phyloP scores from a whole-genome alignment of 108 stramenopile species.

The Epithemia pelagica region DNA sequence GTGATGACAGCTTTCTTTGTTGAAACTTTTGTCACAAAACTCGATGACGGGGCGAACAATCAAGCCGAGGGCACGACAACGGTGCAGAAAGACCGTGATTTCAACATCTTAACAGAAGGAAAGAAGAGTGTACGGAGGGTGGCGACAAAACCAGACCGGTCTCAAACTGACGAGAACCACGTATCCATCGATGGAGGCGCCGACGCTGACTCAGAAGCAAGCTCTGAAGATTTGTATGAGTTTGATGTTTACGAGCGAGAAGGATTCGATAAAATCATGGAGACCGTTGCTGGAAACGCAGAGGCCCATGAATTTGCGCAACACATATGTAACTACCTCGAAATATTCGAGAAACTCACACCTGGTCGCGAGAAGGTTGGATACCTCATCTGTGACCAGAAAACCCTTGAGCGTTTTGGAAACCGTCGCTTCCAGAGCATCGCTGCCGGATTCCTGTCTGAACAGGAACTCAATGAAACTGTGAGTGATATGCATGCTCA shows the following conservation, averaged over 20 bases:
- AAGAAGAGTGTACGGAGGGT: constrained; percentile 13
- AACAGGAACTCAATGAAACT: constrained; percentile 26
- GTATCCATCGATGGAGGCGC: constrained; percentile 4
- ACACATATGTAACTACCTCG: constrained; percentile 33
- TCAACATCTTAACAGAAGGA: constrained; percentile 11
- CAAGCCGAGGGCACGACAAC: background rate
- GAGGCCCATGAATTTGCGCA: constrained; percentile 24
- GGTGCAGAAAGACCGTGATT: constrained; percentile 1
- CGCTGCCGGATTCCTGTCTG: constrained; percentile 20
- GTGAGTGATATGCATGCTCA: constrained; percentile 49
- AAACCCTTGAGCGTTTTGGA: constrained; percentile 47
- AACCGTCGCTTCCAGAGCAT: constrained; percentile 35
- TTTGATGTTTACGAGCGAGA: constrained; percentile 51
- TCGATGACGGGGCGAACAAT: constrained; percentile 6
- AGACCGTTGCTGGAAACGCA: constrained; percentile 24
- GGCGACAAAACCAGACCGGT: constrained; percentile 1
- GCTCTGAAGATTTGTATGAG: constrained; percentile 21
- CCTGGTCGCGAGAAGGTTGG: constrained; percentile 38
- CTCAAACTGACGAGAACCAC: too few species aligned
- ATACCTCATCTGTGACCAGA: constrained; percentile 47
- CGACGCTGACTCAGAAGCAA: constrained; percentile 22
- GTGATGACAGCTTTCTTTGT: constrained; percentile 59
- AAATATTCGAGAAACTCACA: constrained; percentile 41
- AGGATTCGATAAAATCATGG: constrained; percentile 45
- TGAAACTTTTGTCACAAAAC: constrained; percentile 46